Base-by-base conservation (phyloP, 306 rosid species). In the Vigna angularis region DNA sequence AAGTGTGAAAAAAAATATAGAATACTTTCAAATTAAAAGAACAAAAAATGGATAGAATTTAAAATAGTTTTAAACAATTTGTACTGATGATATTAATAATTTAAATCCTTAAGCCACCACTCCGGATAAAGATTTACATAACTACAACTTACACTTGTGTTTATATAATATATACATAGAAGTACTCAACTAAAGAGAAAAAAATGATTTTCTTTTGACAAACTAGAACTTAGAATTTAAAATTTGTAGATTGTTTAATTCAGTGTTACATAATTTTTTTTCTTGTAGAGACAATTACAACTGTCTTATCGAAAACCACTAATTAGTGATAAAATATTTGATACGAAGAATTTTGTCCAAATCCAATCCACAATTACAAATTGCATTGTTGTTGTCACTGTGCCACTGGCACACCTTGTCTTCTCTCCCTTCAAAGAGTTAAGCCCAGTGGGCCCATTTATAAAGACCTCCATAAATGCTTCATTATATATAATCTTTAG, bases 221-320 rank as follows among this genome's bases (percentile, higher is more conserved):
- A 58, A 58, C n/a, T 58, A 22, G 1, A 58, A 58, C 9, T 58
- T 58, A 26, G 40, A 12, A 9, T 58, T 59, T 1, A 59, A 59
- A 59, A 28, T 59, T 59, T 13, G 28, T 10, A 5, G 6, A 34
- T 56, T 56, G 15, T 20, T 56, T 7, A 59, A 26, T 26, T 26
- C 42, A 13, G 9, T 53, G 14, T 58, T 58, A 4, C 17, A 3
- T 4, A 24, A 12, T 2, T 0, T 20, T 20, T 20, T 20, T 1
- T 53, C 28, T 26, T 26, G 28, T 34, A 32, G 72, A 63, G 55
- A 24, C 42, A 11, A 7, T 64, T 36, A 20, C 28, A 50, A 18
- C 53, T 66, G 66, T 76, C 80, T 10, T 70, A 16, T 52, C 53
- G 61, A 38, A 53, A 55, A 13, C 38, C 76, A 72, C 52, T 51